Conservation (phyloP, 2,329 filamentous ascomycete species). For the Lasiodiplodia sp. region DNA sequence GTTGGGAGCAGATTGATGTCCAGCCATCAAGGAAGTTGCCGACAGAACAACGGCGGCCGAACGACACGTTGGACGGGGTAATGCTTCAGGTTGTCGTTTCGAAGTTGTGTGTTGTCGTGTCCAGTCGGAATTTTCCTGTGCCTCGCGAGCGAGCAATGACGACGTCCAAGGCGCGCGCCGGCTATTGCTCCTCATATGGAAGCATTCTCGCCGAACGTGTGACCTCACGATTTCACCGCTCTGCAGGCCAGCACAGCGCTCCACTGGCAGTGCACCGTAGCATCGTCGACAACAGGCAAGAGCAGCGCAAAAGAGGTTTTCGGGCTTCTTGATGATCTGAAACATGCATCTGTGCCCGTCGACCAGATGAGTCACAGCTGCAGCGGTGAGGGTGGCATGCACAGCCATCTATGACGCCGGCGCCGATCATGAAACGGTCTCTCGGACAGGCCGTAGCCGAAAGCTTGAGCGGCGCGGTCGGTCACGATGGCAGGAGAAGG, state of each 20-base stretch:
- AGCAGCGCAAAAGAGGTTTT: conserved; percentile 23
- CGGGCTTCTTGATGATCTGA: conserved; percentile 22
- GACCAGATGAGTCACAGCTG: conserved; percentile 26
- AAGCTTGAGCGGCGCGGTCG: conserved; percentile 19
- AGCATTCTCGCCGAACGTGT: background rate
- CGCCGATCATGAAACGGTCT: conserved; percentile 28
- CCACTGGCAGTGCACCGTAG: conserved; percentile 8
- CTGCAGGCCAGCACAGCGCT: conserved; percentile 25
- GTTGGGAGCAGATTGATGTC: background rate
- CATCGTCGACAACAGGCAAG: conserved; percentile 13
- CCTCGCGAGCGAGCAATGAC: conserved; percentile 17
- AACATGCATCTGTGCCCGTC: conserved; percentile 28
- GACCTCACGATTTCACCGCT: conserved; percentile 25
- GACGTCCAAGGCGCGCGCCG: conserved; percentile 9
- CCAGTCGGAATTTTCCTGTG: conserved; percentile 15
- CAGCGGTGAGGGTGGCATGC: conserved; percentile 25
- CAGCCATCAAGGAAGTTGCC: background rate
- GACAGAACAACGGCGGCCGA: background rate
- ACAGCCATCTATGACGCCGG: conserved; percentile 18
- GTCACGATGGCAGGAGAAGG: conserved; percentile 23
- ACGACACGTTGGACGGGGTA: conserved; percentile 10
- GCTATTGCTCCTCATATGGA: conserved; percentile 18
- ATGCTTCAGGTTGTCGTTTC: background rate
- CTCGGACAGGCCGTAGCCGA: conserved; percentile 24
- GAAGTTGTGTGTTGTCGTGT: conserved; percentile 9